A percentile compares a stretch with the other conserved stretches of the same genome.
Conservation (phyloP, 139 green algal genomes). For the Desmodesmus armatus region DNA sequence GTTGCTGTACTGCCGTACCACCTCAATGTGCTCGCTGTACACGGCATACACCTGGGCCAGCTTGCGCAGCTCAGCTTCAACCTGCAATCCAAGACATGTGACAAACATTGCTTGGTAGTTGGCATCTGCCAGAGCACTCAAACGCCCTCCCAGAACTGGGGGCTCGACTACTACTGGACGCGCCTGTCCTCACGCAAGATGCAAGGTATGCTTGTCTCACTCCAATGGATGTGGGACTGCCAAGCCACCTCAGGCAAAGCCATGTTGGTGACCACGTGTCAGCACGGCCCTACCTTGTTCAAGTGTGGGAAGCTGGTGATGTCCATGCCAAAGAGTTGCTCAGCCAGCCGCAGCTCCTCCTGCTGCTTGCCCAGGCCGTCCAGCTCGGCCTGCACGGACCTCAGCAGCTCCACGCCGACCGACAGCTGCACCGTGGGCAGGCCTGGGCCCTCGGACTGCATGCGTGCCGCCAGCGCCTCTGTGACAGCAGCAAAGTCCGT, state of each 20-base stretch:
- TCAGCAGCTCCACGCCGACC: constrained; percentile 62
- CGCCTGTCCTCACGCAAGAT: too few relatives aligned
- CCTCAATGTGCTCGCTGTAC: constrained; percentile 75
- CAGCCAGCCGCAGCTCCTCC: constrained; percentile 82
- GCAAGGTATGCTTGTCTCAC: too few relatives aligned
- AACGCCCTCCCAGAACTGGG: too few relatives aligned
- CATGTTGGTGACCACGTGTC: not conserved
- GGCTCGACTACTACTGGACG: too few relatives aligned
- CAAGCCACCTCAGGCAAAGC: not conserved
- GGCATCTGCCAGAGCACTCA: too few relatives aligned
- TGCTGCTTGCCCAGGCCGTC: constrained; percentile 57
- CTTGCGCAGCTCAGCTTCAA: constrained; percentile 78
- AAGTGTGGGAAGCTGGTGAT: constrained; percentile 83
- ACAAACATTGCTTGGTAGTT: not conserved
- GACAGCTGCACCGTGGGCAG: constrained; percentile 60
- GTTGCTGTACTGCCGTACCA: constrained; percentile 67
- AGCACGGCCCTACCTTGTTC: constrained; percentile 49
- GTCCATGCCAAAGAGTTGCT: constrained; percentile 90
- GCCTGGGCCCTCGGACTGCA: constrained; percentile 57
- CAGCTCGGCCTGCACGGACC: constrained; percentile 59
- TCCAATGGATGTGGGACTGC: too few relatives aligned
- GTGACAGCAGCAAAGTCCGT: constrained; percentile 63
- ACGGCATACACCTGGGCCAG: constrained; percentile 81
- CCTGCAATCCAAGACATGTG: constrained; percentile 22
- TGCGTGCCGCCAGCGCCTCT: constrained; percentile 54